Evolutionary conservation across 2,329 filamentous ascomycete genomes (phyloP), one percentile per base, ranked within the genome.

Genomic region (Lomentospora prolificans): DNA sequence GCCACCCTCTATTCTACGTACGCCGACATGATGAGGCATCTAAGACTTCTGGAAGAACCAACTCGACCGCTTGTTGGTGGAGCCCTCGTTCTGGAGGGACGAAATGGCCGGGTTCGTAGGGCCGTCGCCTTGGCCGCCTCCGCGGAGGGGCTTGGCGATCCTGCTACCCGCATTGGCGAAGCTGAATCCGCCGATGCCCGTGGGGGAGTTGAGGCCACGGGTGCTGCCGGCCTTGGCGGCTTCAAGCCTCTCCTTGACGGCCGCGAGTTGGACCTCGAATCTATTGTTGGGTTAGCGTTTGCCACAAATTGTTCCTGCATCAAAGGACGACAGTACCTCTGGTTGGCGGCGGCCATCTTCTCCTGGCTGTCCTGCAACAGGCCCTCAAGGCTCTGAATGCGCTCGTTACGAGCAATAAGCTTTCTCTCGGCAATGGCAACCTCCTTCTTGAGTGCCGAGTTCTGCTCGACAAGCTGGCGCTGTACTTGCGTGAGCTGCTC

Each of bases 361-460:
- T 99, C 94, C 75, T 99, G 94, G 67, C 90, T 95, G 70, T 99
- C 94, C 70, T 96, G 90, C 64, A 99, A 79, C 66, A 99, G 75
- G 66, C 82, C 86, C 75, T 99, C 94, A 50, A 99, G 77, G 69
- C 89, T 95, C 70, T 95, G 86, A 68, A 99, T 99, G 57, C 94
- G 87, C 78, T 99, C 94, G 67, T 97, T 97, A 64, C 94, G 81
- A 24, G 94, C 94, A 69, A 95, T 95, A 60, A 99, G 79, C 73
- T 99, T 99, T 64, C 94, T 84, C 77, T 99, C 94, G 0, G 94
- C 94, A 67, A 99, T 99, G 56, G 94, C 94, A 56, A 99, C 94
- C 73, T 99, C 94, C 78, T 99, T 97, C 84, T 99, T 99, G 65
- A 99, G 78, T 60, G 86, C 87, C 63, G 89, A 89, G 73, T 99